Evolutionary conservation across 306 rosid genomes (phyloP).

Genomic region (Cucurbita moschata): DNA sequence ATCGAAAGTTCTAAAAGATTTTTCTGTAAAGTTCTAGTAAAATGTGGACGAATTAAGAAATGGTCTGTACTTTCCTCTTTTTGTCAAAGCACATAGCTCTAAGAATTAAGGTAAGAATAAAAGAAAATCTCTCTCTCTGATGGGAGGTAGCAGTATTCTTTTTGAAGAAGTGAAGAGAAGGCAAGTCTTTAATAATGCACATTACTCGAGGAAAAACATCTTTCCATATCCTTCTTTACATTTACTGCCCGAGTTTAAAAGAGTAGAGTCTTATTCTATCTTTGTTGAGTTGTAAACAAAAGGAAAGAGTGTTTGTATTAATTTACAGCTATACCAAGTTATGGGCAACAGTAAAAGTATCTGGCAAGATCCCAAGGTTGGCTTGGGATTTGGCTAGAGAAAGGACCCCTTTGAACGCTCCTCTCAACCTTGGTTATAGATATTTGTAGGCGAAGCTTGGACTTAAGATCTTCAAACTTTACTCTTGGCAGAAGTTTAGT

Average conservation of each 20-base stretch:
- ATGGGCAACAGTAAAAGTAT: no score
- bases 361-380: no score
- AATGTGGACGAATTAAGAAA: not conserved
- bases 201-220: not conserved
- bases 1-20: not conserved
- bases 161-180: not conserved
- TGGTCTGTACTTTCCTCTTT: not conserved
- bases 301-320: no score
- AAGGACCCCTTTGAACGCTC: no score
- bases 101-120: not conserved
- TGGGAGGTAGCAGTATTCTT: not conserved
- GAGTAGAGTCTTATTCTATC: no score
- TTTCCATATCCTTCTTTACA: not conserved
- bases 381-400: no score
- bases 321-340: no score
- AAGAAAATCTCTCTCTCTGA: not conserved
- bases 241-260: not conserved
- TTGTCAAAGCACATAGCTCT: not conserved
- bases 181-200: not conserved
- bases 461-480: no score
- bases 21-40: not conserved
- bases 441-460: no score
- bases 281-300: no score
- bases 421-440: no score
- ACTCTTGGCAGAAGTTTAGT: no score